Base-by-base conservation (phyloP, 345 rosid species). In the Cardamine chenopodiifolia region DNA sequence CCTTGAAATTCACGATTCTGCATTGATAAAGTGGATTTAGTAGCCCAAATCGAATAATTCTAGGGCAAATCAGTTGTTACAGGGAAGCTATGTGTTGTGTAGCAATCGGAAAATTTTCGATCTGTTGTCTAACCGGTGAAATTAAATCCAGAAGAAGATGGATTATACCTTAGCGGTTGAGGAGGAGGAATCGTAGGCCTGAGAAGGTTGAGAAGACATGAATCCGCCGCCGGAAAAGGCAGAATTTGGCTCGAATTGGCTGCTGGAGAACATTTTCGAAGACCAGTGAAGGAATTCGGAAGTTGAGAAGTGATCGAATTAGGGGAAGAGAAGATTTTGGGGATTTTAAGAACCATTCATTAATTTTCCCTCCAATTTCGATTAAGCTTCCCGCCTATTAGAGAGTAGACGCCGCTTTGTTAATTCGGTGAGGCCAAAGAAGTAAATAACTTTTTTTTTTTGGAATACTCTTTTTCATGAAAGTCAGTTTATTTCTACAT, bases 1-100 rank as follows among this genome's bases (percentile, higher is more conserved):
- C 95, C 93, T 48, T 83, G 89, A 4, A 85, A 81, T 39, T 87
- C 96, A 29, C 97, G 91, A 77, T 66, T 75, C 93, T 88, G 81
- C 48, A 66, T 32, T 50, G 2, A 5, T 14, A 40, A 14, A 8
- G 18, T 9, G 35, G 45, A 59, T 59, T 62, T 11, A 67, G 11
- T 5, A 19, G 13, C 23, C 3, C 29, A 28, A 26, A 37, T 75
- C 52, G 60, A 55, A 56, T 39, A 23, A 14, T 66, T 49, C 35
- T 40, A 19, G 15, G 29, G 31, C 10, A 3, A 44, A 35, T 10
- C 11, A 14, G 12, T 28, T 53, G 31, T 50, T 50, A 50, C 8
- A 22, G 23, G 18, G 54, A 19, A 19, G 11, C 53, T 39, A 39
- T 39, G 17, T 13, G 13, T 40, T 14, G 3, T 22, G 0, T 29